A percentile compares a stretch with the other conserved stretches of the same genome.
Evolutionary conservation across 495 filamentous ascomycete species (phyloP).

Genomic region (Annulohypoxylon bovei): DNA sequence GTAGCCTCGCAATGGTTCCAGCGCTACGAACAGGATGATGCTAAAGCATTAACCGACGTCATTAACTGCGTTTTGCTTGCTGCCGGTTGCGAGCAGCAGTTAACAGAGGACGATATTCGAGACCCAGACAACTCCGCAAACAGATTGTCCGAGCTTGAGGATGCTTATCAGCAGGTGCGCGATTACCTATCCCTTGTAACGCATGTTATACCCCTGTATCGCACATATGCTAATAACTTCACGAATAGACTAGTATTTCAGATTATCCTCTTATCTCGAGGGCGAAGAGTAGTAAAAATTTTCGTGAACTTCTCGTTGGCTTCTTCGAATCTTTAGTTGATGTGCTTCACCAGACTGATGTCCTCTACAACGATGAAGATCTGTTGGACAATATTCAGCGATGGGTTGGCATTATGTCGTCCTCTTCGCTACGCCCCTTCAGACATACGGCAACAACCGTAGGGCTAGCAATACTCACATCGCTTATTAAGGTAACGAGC

Average conservation of each 20-base stretch:
- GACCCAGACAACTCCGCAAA: slow-evolving; percentile 83
- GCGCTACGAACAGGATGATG: slow-evolving; percentile 73
- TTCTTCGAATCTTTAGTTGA: slow-evolving; percentile 81
- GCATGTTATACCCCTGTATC: not conserved
- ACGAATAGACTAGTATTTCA: slow-evolving; percentile 70
- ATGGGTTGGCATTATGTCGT: slow-evolving; percentile 89
- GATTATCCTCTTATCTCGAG: slow-evolving; percentile 95
- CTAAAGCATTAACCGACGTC: slow-evolving; percentile 77
- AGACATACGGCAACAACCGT: slow-evolving; percentile 90
- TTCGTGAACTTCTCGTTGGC: slow-evolving; percentile 76
- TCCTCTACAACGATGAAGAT: slow-evolving; percentile 76
- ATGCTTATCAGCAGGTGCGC: slow-evolving; percentile 76
- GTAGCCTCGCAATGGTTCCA: slow-evolving; percentile 84
- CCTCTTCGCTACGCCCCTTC: slow-evolving; percentile 83
- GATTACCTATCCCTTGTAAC: not conserved
- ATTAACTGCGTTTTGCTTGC: slow-evolving; percentile 89
- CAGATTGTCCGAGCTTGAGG: slow-evolving; percentile 77
- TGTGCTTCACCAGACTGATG: slow-evolving; percentile 75
- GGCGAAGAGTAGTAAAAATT: slow-evolving; percentile 73
- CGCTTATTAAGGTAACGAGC: slow-evolving; percentile 75
- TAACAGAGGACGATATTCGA: slow-evolving; percentile 79
- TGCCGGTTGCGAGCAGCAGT: slow-evolving; percentile 78
- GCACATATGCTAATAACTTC: slow-evolving; percentile 39
- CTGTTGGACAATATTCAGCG: slow-evolving; percentile 85
- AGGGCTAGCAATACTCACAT: slow-evolving; percentile 75